Conservation (phyloP, 2,329 filamentous ascomycete genomes). For the Fusarium papillatum region DNA sequence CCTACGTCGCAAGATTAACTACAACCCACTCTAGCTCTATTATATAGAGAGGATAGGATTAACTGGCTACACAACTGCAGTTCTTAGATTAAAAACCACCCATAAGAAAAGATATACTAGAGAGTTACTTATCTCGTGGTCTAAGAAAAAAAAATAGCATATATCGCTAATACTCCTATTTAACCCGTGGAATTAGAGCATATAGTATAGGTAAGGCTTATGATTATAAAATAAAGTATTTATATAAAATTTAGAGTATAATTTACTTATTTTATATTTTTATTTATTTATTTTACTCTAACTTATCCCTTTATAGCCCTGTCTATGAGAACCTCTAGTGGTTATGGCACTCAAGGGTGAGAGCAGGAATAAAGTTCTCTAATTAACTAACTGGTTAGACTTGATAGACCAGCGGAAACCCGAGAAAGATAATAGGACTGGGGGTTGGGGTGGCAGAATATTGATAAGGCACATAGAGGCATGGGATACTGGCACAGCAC, state of each 20-base stretch:
- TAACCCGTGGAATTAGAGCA: too few species aligned
- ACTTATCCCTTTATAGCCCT: neutral
- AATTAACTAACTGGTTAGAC: neutral
- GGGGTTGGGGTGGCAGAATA: neutral
- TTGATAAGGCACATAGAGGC: neutral
- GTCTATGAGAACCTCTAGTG: neutral
- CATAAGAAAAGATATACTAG: neutral
- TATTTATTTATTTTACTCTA: too few species aligned
- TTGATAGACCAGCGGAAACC: neutral
- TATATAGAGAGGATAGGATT: neutral
- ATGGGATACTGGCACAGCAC: neutral
- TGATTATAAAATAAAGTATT: too few species aligned
- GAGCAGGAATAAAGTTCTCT: neutral
- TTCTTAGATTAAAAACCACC: neutral
- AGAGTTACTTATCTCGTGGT: neutral
- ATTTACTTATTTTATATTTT: too few species aligned
- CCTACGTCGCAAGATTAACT: neutral
- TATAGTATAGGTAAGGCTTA: too few species aligned
- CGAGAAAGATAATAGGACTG: neutral
- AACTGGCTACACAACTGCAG: neutral
- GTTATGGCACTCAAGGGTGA: neutral
- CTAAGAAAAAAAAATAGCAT: too few species aligned
- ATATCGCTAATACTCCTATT: too few species aligned
- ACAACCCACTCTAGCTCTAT: neutral
- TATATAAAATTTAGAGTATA: too few species aligned